Evolutionary conservation across 2,329 filamentous ascomycete genomes (phyloP).

Genomic region (Cladosporium halotolerans): DNA sequence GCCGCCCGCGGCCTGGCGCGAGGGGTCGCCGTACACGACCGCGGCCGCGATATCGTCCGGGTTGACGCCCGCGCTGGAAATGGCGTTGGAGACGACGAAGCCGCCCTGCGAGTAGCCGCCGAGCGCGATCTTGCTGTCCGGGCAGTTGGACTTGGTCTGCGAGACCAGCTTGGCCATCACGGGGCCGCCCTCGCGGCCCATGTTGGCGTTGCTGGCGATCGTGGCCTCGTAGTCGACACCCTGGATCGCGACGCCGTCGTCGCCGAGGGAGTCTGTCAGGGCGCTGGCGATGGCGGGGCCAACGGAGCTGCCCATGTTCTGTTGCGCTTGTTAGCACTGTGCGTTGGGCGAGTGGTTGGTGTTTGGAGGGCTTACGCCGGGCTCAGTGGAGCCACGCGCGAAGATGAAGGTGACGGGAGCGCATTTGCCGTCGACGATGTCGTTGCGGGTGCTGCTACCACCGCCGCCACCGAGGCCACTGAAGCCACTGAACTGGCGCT

Average conservation of each 20-base stretch:
- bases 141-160: conserved; percentile 22
- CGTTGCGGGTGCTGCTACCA: conserved; percentile 18
- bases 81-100: conserved; percentile 20
- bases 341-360: not conserved
- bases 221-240: conserved; percentile 49
- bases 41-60: conserved; percentile 16
- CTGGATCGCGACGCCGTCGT: conserved; percentile 45
- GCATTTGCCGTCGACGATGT: conserved; percentile 29
- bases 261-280: conserved; percentile 37
- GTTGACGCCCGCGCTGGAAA: conserved; percentile 12
- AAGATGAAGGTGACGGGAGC: conserved; percentile 49
- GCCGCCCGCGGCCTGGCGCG: conserved; percentile 19
- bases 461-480: conserved; percentile 13
- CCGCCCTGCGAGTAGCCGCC: conserved; percentile 26
- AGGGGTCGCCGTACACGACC: conserved; percentile 29
- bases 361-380: conserved; percentile 24
- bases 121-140: conserved; percentile 24
- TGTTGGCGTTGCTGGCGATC: conserved; percentile 16
- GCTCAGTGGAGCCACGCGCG: conserved; percentile 51
- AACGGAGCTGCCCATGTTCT: conserved; percentile 44
- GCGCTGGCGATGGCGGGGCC: conserved; percentile 48
- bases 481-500: conserved; percentile 14
- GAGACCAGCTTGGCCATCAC: conserved; percentile 19
- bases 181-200: conserved; percentile 19
- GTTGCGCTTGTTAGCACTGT: not conserved